A percentile compares a stretch with the other conserved stretches of the same genome.
phyloP scores from a whole-genome alignment of 805 yeast genomes.

The Pichia nakasei region DNA sequence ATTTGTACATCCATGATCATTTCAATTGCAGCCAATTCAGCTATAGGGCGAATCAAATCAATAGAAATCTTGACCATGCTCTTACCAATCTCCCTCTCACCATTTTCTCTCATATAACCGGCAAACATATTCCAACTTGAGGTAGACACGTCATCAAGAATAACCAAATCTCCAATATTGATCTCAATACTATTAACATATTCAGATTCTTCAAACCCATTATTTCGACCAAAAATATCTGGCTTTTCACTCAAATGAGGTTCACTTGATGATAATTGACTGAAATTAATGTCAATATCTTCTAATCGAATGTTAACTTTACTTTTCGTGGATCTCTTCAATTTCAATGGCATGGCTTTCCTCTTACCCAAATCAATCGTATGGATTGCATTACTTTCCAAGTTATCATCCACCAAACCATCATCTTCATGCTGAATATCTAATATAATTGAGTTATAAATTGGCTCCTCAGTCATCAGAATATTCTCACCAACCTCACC shows the following conservation, averaged over 20 bases:
- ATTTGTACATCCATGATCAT: conserved; percentile 42
- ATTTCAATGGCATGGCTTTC: conserved; percentile 35
- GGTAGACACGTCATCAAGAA: conserved; percentile 70
- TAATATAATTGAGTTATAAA: conserved; percentile 71
- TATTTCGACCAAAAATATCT: conserved; percentile 20
- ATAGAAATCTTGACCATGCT: conserved; percentile 50
- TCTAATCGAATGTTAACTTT: conserved; percentile 50
- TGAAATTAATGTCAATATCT: conserved; percentile 41
- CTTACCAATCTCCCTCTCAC: conserved; percentile 61
- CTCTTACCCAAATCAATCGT: conserved; percentile 26
- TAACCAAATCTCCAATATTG: conserved; percentile 43
- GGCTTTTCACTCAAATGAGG: conserved; percentile 24
- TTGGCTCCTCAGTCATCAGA: not conserved
- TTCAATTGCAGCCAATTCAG: conserved; percentile 61
- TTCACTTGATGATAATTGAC: conserved; percentile 33
- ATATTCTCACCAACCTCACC: not conserved
- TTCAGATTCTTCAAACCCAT: conserved; percentile 31
- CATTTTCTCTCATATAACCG: conserved; percentile 58
- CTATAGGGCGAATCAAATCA: conserved; percentile 56
- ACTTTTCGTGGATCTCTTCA: conserved; percentile 57
- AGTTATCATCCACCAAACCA: too few species aligned
- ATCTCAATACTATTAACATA: conserved; percentile 41
- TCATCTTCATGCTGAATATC: too few species aligned
- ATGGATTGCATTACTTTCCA: not conserved
- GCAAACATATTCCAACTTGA: conserved; percentile 88